Percentiles rank a stretch among this genome's conserved stretches.
phyloP scores from a whole-genome alignment of 192 early-diverging fungal species.

The Linderina pennispora region DNA sequence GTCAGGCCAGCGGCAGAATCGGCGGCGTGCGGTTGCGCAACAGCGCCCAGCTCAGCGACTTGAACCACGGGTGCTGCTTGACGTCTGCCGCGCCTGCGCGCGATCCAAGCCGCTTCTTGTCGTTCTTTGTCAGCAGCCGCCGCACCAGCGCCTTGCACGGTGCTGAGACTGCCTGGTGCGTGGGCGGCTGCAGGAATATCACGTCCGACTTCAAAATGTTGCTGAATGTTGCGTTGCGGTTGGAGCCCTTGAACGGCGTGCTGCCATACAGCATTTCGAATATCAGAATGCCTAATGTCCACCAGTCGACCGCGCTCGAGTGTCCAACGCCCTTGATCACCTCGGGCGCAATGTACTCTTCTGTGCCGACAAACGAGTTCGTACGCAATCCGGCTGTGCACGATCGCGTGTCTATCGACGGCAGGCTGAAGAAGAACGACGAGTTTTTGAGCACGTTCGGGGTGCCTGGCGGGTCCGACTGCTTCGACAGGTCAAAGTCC shows the following conservation, averaged over 20 bases:
- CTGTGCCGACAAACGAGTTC: constrained; percentile 98
- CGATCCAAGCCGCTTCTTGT: constrained; percentile 79
- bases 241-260: constrained; percentile 95
- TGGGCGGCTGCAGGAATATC: constrained; percentile 58
- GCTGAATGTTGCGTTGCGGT: constrained; percentile 83
- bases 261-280: constrained; percentile 97
- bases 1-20: constrained; percentile 65
- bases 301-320: constrained; percentile 96
- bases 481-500: constrained; percentile 98
- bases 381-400: constrained; percentile 85
- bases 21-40: constrained; percentile 80
- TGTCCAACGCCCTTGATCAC: constrained; percentile 95
- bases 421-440: constrained; percentile 53
- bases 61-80: constrained; percentile 90
- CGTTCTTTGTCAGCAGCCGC: constrained; percentile 86
- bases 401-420: constrained; percentile 78
- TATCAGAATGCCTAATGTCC: constrained; percentile 95
- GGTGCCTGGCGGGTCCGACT: constrained; percentile 74
- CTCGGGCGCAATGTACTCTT: constrained; percentile 99
- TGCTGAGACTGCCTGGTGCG: constrained; percentile 45
- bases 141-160: constrained; percentile 70
- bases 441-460: constrained; percentile 59
- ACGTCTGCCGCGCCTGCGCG: constrained; percentile 89
- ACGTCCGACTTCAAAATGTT: constrained; percentile 81
- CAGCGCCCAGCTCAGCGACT: constrained; percentile 86